These are phyloP conservation scores for Fagus crenata DNA, from an alignment of 306 rosid genomes.

Conservation along the genomic window DNA sequence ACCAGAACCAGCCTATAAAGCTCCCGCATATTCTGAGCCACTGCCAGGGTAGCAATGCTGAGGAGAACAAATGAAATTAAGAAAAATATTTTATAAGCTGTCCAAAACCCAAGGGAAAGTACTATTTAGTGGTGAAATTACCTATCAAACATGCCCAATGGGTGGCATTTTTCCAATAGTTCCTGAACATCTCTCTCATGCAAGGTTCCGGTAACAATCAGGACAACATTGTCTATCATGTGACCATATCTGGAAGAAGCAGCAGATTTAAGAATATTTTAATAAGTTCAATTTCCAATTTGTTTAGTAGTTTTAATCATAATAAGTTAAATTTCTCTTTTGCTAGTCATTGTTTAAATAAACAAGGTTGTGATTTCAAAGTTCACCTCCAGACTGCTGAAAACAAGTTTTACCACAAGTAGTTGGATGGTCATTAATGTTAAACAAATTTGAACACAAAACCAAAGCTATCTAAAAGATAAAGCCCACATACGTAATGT, in stretches of 20 bases:
- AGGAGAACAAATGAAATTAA: conserved; percentile 22
- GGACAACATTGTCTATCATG: conserved; percentile 98
- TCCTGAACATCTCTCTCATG: conserved; percentile 99
- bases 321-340: neutral
- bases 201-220: conserved; percentile 96
- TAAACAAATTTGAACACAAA: neutral
- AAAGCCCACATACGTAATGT: conserved; percentile 71
- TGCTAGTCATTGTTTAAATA: neutral
- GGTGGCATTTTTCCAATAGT: conserved; percentile 97
- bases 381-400: neutral
- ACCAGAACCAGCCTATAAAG: conserved; percentile 97
- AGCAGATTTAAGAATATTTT: conserved; percentile 19
- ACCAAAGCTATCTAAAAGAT: neutral
- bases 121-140: conserved; percentile 27
- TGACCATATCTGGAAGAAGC: conserved; percentile 77
- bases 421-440: conserved; percentile 1
- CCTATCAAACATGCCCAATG: conserved; percentile 99
- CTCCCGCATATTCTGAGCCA: conserved; percentile 98
- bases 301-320: neutral
- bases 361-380: neutral
- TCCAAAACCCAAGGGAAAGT: conserved; percentile 1
- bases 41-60: conserved; percentile 98
- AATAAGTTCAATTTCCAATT: neutral
- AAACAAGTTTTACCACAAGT: neutral
- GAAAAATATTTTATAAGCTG: conserved; percentile 1